A percentile compares a stretch with the other conserved stretches of the same genome.
Conservation (phyloP, 805 yeast species). For the Candida loeiensis region DNA sequence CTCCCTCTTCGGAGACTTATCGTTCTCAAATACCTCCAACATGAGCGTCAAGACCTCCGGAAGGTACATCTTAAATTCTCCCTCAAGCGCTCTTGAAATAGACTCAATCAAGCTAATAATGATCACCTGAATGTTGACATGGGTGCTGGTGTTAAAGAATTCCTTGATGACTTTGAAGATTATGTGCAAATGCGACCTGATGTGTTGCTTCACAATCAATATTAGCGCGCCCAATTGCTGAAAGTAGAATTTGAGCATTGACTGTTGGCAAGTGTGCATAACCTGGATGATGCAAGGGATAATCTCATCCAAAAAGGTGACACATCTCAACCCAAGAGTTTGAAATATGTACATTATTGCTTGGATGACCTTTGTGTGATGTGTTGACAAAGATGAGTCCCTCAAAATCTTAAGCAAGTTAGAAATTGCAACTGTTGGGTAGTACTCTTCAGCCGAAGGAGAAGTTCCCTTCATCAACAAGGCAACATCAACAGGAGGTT, state of each 20-base stretch:
- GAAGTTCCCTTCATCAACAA: slow-evolving; percentile 90
- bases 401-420: slow-evolving; percentile 78
- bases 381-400: slow-evolving; percentile 79
- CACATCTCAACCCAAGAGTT: slow-evolving; percentile 83
- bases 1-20: slow-evolving; percentile 55
- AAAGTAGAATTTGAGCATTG: slow-evolving; percentile 82
- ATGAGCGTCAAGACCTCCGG: slow-evolving; percentile 75
- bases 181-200: slow-evolving; percentile 74
- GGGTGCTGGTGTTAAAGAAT: slow-evolving; percentile 49
- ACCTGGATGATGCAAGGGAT: slow-evolving; percentile 85
- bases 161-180: slow-evolving; percentile 74
- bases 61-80: slow-evolving; percentile 83
- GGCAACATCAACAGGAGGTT: slow-evolving; percentile 87
- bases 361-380: slow-evolving; percentile 90
- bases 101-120: slow-evolving; percentile 79
- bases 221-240: slow-evolving; percentile 81
- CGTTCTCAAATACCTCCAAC: slow-evolving; percentile 72
- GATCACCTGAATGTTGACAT: slow-evolving; percentile 65
- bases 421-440: slow-evolving; percentile 90
- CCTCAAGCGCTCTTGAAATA: slow-evolving; percentile 80
- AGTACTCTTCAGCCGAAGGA: slow-evolving; percentile 88
- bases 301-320: slow-evolving; percentile 81
- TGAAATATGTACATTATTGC: slow-evolving; percentile 90
- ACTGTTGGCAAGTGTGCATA: slow-evolving; percentile 75
- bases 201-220: slow-evolving; percentile 82